phyloP scores from a whole-genome alignment of 306 rosid species.

The Astragalus membranaceus region DNA sequence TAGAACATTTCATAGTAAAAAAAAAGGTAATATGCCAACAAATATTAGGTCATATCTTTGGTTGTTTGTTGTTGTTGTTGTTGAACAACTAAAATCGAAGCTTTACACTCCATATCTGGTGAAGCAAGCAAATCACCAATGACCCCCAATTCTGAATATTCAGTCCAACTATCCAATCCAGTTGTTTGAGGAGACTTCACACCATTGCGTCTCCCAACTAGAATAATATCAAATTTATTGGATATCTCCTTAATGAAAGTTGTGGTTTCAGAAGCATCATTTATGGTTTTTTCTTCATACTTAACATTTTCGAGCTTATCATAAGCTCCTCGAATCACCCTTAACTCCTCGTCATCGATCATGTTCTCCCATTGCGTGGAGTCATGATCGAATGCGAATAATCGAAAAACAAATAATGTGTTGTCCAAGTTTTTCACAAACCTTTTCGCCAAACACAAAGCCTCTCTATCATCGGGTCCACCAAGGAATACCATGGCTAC shows the following conservation, averaged over 20 bases:
- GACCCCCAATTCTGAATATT: constrained; percentile 46
- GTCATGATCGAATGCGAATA: neutral
- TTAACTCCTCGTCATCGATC: constrained; percentile 29
- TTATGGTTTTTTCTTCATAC: constrained; percentile 13
- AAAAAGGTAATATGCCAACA: too few species aligned
- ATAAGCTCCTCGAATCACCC: constrained; percentile 8
- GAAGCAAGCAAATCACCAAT: constrained; percentile 64
- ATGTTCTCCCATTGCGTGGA: constrained; percentile 18
- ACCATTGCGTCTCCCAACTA: constrained; percentile 47
- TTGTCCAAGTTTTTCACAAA: constrained; percentile 6
- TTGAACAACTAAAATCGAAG: constrained; percentile 50
- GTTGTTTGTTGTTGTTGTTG: constrained; percentile 35
- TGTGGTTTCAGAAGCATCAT: constrained; percentile 32
- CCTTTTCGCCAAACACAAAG: constrained; percentile 34
- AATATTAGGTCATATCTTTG: neutral
- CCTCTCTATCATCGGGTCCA: constrained; percentile 52
- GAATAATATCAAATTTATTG: constrained; percentile 26
- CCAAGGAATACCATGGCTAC: constrained; percentile 44
- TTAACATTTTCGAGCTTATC: neutral
- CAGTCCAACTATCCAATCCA: constrained; percentile 52
- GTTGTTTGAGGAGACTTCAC: constrained; percentile 24
- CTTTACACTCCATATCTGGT: constrained; percentile 17
- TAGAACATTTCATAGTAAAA: neutral
- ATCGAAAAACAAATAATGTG: constrained; percentile 16
- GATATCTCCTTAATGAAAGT: constrained; percentile 11